Conservation (phyloP, 1,284 basidiomycete genomes). For the Takashimella koratensis region DNA sequence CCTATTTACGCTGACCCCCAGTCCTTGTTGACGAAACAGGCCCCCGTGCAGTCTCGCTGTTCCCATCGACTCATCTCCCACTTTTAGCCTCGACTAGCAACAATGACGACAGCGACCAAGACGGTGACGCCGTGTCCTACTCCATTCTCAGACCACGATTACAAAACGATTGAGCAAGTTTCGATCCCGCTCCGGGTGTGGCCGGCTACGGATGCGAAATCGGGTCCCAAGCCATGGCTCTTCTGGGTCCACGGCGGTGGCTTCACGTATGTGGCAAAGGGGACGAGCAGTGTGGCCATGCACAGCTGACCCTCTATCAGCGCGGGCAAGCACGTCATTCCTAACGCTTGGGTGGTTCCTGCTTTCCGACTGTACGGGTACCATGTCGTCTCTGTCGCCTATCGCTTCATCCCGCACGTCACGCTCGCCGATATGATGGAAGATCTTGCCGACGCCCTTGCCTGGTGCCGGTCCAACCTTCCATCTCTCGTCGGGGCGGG, state of each 20-base stretch:
- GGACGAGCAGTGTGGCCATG: no score
- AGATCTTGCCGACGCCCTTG: constrained; percentile 17
- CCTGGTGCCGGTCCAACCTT: constrained; percentile 21
- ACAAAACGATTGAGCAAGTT: constrained; percentile 18
- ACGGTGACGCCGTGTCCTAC: constrained; percentile 13
- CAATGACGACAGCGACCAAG: not conserved
- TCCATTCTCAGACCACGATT: constrained; percentile 24
- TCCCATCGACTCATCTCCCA: not conserved
- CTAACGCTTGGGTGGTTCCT: constrained; percentile 23
- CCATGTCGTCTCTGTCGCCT: constrained; percentile 25
- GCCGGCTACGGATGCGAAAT: constrained; percentile 5
- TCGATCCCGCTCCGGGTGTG: constrained; percentile 25
- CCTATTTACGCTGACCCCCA: no score
- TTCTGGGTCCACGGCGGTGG: constrained; percentile 37
- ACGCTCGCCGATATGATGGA: constrained; percentile 16
- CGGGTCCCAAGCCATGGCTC: constrained; percentile 14
- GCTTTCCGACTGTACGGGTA: constrained; percentile 16
- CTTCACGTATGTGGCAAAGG: not conserved
- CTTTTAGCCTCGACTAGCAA: not conserved
- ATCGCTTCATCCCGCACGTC: constrained; percentile 25
- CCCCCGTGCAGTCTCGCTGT: not conserved
- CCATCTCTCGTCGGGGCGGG: constrained; percentile 6
- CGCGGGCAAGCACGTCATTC: constrained; percentile 18
- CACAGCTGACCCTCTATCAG: constrained; percentile 3
- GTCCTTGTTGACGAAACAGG: no score